Percentiles rank a stretch among this genome's conserved stretches.
phyloP scores from a whole-genome alignment of 805 yeast genomes.

The Ogataea chonburiensis region DNA sequence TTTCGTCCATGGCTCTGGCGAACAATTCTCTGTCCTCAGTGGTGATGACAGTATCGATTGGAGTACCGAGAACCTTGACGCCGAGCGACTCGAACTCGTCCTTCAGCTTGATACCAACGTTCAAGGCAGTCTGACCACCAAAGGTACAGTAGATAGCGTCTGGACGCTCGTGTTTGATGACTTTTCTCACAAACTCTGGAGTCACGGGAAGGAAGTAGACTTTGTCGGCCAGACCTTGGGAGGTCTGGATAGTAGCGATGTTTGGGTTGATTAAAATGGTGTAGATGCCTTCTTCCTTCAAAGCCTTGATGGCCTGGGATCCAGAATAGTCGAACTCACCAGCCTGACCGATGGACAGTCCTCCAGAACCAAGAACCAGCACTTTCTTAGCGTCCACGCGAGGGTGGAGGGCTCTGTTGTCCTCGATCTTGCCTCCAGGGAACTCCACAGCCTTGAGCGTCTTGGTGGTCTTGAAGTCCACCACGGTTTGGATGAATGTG shows the following conservation, averaged over 20 bases:
- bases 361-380: constrained; percentile 95
- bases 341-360: constrained; percentile 97
- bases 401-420: constrained; percentile 74
- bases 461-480: constrained; percentile 56
- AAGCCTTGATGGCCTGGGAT: constrained; percentile 97
- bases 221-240: constrained; percentile 96
- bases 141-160: constrained; percentile 96
- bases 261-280: constrained; percentile 95
- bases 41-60: constrained; percentile 91
- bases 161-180: constrained; percentile 91
- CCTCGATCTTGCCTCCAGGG: constrained; percentile 85
- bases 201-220: constrained; percentile 98
- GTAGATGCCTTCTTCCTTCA: constrained; percentile 96
- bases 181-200: constrained; percentile 94
- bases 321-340: constrained; percentile 99
- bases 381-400: constrained; percentile 85
- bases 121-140: constrained; percentile 98
- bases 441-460: constrained; percentile 70
- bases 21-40: constrained; percentile 98
- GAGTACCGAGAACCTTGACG: constrained; percentile 95
- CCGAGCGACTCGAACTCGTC: constrained; percentile 92
- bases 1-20: constrained; percentile 92
- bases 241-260: constrained; percentile 97
- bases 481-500: constrained; percentile 80
- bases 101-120: constrained; percentile 92